A percentile compares a stretch with the other conserved stretches of the same genome.
Conservation (phyloP, 1,284 basidiomycete genomes). For the Malassezia nana region DNA sequence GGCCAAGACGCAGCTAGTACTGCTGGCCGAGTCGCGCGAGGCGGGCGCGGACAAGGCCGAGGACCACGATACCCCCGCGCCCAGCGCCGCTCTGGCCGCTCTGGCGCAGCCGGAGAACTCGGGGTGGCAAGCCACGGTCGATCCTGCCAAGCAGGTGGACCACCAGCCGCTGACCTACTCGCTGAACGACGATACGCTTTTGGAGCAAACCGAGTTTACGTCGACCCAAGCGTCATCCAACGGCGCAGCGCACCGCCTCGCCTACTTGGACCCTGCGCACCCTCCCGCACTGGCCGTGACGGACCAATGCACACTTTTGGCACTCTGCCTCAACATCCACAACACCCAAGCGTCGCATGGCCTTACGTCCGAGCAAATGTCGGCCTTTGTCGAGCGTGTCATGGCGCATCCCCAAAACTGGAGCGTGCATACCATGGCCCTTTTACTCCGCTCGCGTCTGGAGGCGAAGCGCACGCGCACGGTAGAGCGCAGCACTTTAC, state of each 20-base stretch:
- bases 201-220: slow-evolving; percentile 87
- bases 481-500: slow-evolving; percentile 40
- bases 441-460: slow-evolving; percentile 42
- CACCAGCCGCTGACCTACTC: slow-evolving; percentile 63
- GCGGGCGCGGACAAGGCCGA: slow-evolving; percentile 29
- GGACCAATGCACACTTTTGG: slow-evolving; percentile 42
- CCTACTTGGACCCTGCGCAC: slow-evolving; percentile 65
- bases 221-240: slow-evolving; percentile 52
- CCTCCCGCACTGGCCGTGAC: slow-evolving; percentile 56
- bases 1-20: slow-evolving; percentile 76
- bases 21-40: slow-evolving; percentile 69
- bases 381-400: slow-evolving; percentile 40
- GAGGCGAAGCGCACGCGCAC: slow-evolving; percentile 42
- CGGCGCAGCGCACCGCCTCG: slow-evolving; percentile 46
- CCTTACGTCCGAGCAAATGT: slow-evolving; percentile 41
- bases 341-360: slow-evolving; percentile 47
- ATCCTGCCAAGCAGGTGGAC: slow-evolving; percentile 26
- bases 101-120: slow-evolving; percentile 8
- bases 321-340: slow-evolving; percentile 42
- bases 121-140: slow-evolving; percentile 26
- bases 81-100: slow-evolving; percentile 21
- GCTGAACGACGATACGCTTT: slow-evolving; percentile 89
- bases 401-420: slow-evolving; percentile 41
- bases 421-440: slow-evolving; percentile 47
- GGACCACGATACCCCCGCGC: slow-evolving; percentile 17